phyloP scores from a whole-genome alignment of 176 grass and related monocot species.

The Echinochloa phyllopogon region DNA sequence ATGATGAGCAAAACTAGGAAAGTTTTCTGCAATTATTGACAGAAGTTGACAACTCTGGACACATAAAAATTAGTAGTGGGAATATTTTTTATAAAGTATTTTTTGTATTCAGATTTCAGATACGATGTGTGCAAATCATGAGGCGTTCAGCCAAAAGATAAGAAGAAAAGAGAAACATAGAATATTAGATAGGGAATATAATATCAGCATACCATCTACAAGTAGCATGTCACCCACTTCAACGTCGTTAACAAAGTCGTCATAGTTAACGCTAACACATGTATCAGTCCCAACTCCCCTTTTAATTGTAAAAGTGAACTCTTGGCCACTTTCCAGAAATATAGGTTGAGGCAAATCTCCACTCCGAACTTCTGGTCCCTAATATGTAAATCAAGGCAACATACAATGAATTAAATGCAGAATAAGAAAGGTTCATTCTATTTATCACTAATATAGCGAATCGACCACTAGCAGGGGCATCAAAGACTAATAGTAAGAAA shows the following conservation, averaged over 20 bases:
- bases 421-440: slow-evolving; percentile 28
- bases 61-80: slow-evolving; percentile 15
- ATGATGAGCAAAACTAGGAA: not conserved
- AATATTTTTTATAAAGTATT: slow-evolving; percentile 24
- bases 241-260: slow-evolving; percentile 95
- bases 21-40: not conserved
- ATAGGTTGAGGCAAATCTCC: slow-evolving; percentile 94
- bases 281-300: slow-evolving; percentile 88
- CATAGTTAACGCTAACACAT: slow-evolving; percentile 95
- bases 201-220: slow-evolving; percentile 74
- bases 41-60: not conserved
- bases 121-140: slow-evolving; percentile 18
- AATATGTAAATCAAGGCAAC: slow-evolving; percentile 46
- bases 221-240: slow-evolving; percentile 97
- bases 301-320: slow-evolving; percentile 89
- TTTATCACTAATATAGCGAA: slow-evolving; percentile 22
- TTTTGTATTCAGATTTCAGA: slow-evolving; percentile 11
- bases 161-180: not conserved
- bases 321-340: slow-evolving; percentile 61
- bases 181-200: slow-evolving; percentile 12
- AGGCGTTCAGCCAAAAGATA: not conserved
- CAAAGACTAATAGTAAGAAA: not conserved
- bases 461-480: slow-evolving; percentile 6
- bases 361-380: slow-evolving; percentile 98
- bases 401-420: slow-evolving; percentile 3